Evolutionary conservation across 2,329 filamentous ascomycete species (phyloP).

Genomic region (Blumeria hordei): DNA sequence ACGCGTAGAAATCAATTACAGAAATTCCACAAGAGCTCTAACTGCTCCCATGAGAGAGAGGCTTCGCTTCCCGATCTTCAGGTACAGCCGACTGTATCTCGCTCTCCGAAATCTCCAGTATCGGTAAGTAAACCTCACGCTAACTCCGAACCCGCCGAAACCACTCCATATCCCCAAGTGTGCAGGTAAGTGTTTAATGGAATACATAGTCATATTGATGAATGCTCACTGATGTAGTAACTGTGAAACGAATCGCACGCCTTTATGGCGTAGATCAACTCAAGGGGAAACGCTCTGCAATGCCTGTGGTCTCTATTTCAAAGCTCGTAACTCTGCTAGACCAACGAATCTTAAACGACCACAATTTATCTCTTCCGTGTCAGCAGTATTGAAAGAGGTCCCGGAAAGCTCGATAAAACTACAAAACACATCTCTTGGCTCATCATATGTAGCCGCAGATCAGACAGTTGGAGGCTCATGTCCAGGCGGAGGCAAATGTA

Average conservation of each 20-base stretch:
- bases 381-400: conserved; percentile 10
- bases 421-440: conserved; percentile 19
- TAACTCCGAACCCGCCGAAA: conserved; percentile 2
- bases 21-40: background rate
- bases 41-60: background rate
- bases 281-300: conserved; percentile 93
- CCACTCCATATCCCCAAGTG: conserved; percentile 31
- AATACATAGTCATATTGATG: background rate
- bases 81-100: no score
- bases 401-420: conserved; percentile 15
- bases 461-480: conserved; percentile 65
- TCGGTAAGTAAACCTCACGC: background rate
- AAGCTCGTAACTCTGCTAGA: conserved; percentile 74
- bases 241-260: conserved; percentile 80
- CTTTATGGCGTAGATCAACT: conserved; percentile 81
- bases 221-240: conserved; percentile 35
- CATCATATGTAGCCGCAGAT: conserved; percentile 57
- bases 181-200: conserved; percentile 34
- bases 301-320: conserved; percentile 83
- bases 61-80: background rate
- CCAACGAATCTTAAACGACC: conserved; percentile 77
- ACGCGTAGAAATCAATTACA: background rate
- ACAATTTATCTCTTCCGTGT: conserved; percentile 20
- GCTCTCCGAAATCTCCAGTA: background rate
- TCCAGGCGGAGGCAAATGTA: conserved; percentile 82